Evolutionary conservation across 2,329 filamentous ascomycete genomes (phyloP), one percentile per base, ranked within the genome.

Genomic region (Zarea fungicola): DNA sequence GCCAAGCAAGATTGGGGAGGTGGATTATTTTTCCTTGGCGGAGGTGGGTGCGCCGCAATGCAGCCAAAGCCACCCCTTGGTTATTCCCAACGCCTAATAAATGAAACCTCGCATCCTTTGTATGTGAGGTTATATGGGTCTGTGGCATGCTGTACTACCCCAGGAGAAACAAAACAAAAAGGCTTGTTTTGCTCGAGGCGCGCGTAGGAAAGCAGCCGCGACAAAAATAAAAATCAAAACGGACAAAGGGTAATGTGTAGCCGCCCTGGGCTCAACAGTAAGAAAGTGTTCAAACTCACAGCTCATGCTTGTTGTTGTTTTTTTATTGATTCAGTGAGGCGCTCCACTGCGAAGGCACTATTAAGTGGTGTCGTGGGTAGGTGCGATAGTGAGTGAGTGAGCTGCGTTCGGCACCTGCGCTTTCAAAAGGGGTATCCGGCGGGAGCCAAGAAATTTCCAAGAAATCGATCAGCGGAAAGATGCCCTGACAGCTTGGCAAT

Each of bases 391-490:
- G 29, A 23, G 26, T 47, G 26, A 41, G 45, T 21, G 43, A 32
- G 21, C 5, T 26, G 32, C 25, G 22, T 7, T 29, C 26, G 26
- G n/a, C n/a, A n/a, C n/a, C n/a, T n/a, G n/a, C n/a, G n/a, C n/a
- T n/a, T n/a, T n/a, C n/a, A 10, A 40, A 19, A 36, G 26, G 26
- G 36, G 26, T 25, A 32, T 11, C n/a, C n/a, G 21, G 7, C 26
- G 28, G 11, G 10, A 21, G 45, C 45, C 45, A 48, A 48, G 45
- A 42, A 41, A 28, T 31, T 29, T 47, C 28, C 44, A 47, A 48
- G 37, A 48, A 37, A 48, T 48, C 45, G 37, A 29, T 29, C 26
- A 29, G 26, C 26, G 13, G 13, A 29, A 29, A 29, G 13, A 29
- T 29, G 26, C 26, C 26, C 26, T 7, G 26, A 29, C 7, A 29